Evolutionary conservation across 1,139 yeast species (phyloP).

Genomic region (Kodamaea ohmeri): DNA sequence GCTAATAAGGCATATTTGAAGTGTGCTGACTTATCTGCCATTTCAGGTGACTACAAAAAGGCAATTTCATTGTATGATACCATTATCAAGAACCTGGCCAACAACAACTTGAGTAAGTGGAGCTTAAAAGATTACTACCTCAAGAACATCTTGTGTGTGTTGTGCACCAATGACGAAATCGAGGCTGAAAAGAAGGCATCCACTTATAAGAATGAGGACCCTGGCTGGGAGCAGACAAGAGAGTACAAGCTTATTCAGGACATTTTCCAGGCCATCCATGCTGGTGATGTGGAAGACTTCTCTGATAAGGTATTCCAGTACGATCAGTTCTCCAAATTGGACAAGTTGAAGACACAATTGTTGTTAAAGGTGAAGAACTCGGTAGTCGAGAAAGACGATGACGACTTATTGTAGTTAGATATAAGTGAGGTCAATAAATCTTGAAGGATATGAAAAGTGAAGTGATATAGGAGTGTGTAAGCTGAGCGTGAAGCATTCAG

Average conservation of each 20-base stretch:
- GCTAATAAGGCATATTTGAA: conserved; percentile 85
- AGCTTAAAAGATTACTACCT: conserved; percentile 87
- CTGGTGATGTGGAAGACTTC: conserved; percentile 76
- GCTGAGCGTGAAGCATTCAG: no score
- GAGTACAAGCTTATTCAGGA: conserved; percentile 69
- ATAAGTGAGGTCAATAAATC: not conserved
- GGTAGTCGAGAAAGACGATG: conserved; percentile 74
- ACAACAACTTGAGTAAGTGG: conserved; percentile 82
- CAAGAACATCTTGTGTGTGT: conserved; percentile 75
- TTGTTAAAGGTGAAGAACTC: conserved; percentile 77
- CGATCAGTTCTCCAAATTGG: conserved; percentile 87
- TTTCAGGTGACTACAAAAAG: conserved; percentile 63
- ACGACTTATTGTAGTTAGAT: conserved; percentile 29
- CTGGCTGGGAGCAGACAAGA: conserved; percentile 72
- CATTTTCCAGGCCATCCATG: conserved; percentile 67
- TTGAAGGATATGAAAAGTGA: no score
- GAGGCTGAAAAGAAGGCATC: conserved; percentile 77
- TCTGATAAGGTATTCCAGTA: conserved; percentile 75
- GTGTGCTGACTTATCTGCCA: conserved; percentile 88
- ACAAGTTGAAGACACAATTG: conserved; percentile 87
- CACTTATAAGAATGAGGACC: conserved; percentile 68
- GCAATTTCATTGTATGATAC: conserved; percentile 77
- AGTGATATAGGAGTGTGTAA: no score
- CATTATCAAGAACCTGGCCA: conserved; percentile 72
- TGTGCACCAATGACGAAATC: conserved; percentile 80